Evolutionary conservation across 176 grass and related monocot genomes (phyloP).

Genomic region (Lolium rigidum): DNA sequence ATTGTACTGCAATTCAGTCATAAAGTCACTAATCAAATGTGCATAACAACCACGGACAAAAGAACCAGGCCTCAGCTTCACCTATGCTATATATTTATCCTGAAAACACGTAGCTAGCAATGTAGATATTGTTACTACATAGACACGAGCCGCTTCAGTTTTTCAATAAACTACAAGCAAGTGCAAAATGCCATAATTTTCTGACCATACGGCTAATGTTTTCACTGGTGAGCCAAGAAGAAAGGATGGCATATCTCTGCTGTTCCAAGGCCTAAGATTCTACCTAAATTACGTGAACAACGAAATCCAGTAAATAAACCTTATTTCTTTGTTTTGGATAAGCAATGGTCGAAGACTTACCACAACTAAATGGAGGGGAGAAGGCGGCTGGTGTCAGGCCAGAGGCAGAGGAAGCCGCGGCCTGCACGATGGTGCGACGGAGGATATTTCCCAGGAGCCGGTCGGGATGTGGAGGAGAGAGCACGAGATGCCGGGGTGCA

Average conservation of each 20-base stretch:
- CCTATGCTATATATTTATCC: not conserved
- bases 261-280: not conserved
- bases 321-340: not conserved
- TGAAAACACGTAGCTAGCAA: not conserved
- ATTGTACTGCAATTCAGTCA: not conserved
- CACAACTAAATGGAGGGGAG: not conserved
- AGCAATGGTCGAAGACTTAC: conserved; percentile 1
- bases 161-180: not conserved
- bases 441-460: not conserved
- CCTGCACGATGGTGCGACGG: not conserved
- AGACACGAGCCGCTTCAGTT: not conserved
- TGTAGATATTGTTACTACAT: not conserved
- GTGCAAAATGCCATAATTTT: not conserved
- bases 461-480: not conserved
- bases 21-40: not conserved
- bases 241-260: not conserved
- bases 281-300: not conserved
- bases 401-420: not conserved
- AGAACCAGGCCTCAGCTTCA: not conserved
- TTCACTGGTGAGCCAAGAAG: not conserved
- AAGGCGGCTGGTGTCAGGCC: not conserved
- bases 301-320: not conserved
- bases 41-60: not conserved
- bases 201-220: not conserved
- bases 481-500: not conserved